These are phyloP conservation scores for Cryphonectria naterciae DNA, from an alignment of 2,329 filamentous ascomycete species.

Conservation along the genomic window DNA sequence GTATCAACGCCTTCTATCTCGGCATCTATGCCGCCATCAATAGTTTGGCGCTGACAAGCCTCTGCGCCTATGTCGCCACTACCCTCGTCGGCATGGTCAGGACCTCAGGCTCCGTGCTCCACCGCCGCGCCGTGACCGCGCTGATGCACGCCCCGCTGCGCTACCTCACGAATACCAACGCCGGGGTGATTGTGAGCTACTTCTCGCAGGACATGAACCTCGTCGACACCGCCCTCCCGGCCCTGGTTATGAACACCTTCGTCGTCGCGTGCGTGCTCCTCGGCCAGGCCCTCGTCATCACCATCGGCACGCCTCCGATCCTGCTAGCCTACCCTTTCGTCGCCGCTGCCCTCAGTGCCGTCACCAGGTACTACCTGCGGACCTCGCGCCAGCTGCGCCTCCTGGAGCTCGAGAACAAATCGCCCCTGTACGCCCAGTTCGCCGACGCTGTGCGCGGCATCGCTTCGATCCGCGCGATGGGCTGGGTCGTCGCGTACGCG, in stretches of 20 bases:
- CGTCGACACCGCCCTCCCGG: constrained; percentile 32
- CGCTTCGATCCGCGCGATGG: constrained; percentile 53
- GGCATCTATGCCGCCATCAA: constrained; percentile 38
- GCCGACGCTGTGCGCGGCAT: constrained; percentile 53
- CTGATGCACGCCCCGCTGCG: constrained; percentile 40
- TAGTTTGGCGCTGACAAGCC: constrained; percentile 26
- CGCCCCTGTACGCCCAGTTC: constrained; percentile 42
- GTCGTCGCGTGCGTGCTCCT: constrained; percentile 33
- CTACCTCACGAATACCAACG: constrained; percentile 33
- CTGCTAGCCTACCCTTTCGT: constrained; percentile 46
- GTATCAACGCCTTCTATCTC: constrained; percentile 37
- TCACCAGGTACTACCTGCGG: constrained; percentile 50
- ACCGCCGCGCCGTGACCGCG: constrained; percentile 37
- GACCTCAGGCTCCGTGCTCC: constrained; percentile 34
- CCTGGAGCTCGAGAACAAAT: constrained; percentile 46
- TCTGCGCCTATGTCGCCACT: constrained; percentile 33
- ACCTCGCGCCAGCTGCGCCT: constrained; percentile 53
- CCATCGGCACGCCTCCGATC: constrained; percentile 38
- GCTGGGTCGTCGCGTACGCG: constrained; percentile 48
- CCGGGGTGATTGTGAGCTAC: constrained; percentile 34
- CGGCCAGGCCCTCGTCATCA: constrained; percentile 46
- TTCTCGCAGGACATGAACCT: constrained; percentile 37
- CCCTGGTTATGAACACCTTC: constrained; percentile 30
- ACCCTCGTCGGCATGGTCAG: constrained; percentile 32
- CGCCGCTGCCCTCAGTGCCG: constrained; percentile 41